Evolutionary conservation across 441 rosid species (phyloP), one percentile per base, ranked within the genome.

Genomic region (Jatropha podagrica): DNA sequence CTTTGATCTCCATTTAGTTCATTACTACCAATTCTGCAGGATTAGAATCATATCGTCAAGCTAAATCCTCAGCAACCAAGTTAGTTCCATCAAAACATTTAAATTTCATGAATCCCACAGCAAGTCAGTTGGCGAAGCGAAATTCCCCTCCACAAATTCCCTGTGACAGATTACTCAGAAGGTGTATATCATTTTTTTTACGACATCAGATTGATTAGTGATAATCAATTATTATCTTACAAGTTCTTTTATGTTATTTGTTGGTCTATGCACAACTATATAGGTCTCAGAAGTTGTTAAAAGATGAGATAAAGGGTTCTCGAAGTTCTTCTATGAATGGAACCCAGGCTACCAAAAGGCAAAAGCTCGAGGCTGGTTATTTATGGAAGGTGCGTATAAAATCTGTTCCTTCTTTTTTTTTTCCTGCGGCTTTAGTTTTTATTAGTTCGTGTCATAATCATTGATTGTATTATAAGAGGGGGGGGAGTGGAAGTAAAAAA

Each of bases 31-130:
- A 55, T 66, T 42, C 18, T 68, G 65, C 88, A 90, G 95, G 91
- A 64, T 40, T 73, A 42, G 75, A 78, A 75, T 58, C 76, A 61
- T 48, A 12, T 14, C 20, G 38, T 51, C 81, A 41, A 74, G 42
- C 77, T 18, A 82, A 81, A 83, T 66, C 83, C 26, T 54, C 49
- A 12, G 65, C 11, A 32, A 32, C 32, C 7, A 88, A 81, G 82
- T 79, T 83, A 60, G 23, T 62, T 46, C 32, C 72, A 44, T 76
- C 86, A 37, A 88, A 93, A 83, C 81, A 76, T 84, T 90, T 92
- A 61, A 90, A 90, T 79, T 85, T 94, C 75, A 92, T 94, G 98
- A 96, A 85, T 74, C 98, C 98, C 55, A 94, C 99, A 44, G 90
- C 89, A 73, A 92, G 98, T 83, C 92, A 88, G 67, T 81, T 96